phyloP scores from a whole-genome alignment of 2,329 filamentous ascomycete species.

The Aspergillus luchuensis region DNA sequence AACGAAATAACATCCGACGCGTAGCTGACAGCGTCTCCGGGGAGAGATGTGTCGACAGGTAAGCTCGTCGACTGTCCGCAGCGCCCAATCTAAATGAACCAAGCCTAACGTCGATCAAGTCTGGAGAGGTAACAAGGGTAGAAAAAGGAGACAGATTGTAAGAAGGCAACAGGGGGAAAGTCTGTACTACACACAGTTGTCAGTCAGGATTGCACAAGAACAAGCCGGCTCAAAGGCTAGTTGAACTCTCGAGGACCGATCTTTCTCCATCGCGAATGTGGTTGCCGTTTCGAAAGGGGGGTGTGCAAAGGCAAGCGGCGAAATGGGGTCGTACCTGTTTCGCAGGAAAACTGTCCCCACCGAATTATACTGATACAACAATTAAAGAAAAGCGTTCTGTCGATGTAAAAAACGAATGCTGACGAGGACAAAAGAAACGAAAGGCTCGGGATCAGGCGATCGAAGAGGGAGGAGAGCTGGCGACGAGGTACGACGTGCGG shows the following conservation, averaged over 20 bases:
- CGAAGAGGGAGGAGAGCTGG: conserved; percentile 29
- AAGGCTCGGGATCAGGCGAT: conserved; percentile 31
- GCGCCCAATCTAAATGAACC: conserved; percentile 8
- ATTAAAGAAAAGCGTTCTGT: conserved; percentile 28
- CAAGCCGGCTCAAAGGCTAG: conserved; percentile 19
- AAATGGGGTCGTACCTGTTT: conserved; percentile 30
- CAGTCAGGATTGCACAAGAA: conserved; percentile 27
- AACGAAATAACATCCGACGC: conserved; percentile 23
- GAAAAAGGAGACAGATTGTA: conserved; percentile 18
- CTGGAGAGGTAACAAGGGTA: conserved; percentile 8
- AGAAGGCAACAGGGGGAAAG: conserved; percentile 22
- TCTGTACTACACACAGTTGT: conserved; percentile 28
- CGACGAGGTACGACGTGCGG: conserved; percentile 30
- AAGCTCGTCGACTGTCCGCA: conserved; percentile 14
- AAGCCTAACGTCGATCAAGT: conserved; percentile 22
- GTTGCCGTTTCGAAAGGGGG: conserved; percentile 9
- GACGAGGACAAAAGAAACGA: conserved; percentile 28
- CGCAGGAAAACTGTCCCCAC: conserved; percentile 29
- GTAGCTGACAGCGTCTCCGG: conserved; percentile 24
- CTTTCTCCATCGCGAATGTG: conserved; percentile 8
- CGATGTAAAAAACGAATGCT: conserved; percentile 28
- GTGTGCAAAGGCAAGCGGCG: conserved; percentile 7
- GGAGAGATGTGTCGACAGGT: conserved; percentile 13
- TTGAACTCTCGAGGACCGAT: conserved; percentile 14
- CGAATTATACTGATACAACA: conserved; percentile 37